These are phyloP conservation scores for Beta corolliflora DNA, from an alignment of 179 eudicot genomes.

Conservation along the genomic window DNA sequence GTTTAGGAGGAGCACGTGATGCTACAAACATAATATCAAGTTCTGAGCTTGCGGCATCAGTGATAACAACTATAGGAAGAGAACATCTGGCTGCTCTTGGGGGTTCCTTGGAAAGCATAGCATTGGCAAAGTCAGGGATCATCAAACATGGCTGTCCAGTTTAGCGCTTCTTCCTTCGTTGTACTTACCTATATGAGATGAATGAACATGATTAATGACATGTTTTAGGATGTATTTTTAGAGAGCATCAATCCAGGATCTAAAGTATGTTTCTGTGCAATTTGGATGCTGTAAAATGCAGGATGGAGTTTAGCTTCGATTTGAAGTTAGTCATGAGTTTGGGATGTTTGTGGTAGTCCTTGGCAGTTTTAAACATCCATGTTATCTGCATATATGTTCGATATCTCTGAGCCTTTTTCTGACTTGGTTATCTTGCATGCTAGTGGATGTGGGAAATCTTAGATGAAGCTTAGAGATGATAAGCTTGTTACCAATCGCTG, in stretches of 20 bases:
- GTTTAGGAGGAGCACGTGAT: constrained; percentile 96
- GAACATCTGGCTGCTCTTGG: constrained; percentile 99
- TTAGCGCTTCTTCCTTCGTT: constrained; percentile 58
- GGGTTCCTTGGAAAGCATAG: constrained; percentile 93
- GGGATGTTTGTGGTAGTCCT: constrained; percentile 8
- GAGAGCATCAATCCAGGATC: neutral
- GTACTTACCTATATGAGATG: constrained; percentile 15
- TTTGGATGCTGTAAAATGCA: constrained; percentile 9
- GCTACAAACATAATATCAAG: constrained; percentile 82
- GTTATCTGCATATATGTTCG: neutral
- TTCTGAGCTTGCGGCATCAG: constrained; percentile 69
- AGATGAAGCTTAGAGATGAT: neutral
- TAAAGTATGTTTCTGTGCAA: neutral
- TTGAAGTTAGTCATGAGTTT: neutral
- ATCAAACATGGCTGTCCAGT: constrained; percentile 86
- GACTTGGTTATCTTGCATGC: neutral
- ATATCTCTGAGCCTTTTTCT: neutral
- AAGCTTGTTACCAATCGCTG: neutral
- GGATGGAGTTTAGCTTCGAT: neutral
- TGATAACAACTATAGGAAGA: constrained; percentile 82
- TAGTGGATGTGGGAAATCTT: neutral
- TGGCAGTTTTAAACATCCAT: constrained; percentile 1
- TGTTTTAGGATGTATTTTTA: neutral
- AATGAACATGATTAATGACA: constrained; percentile 14
- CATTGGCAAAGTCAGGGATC: constrained; percentile 92